A percentile compares a stretch with the other conserved stretches of the same genome.
Evolutionary conservation across 805 yeast species (phyloP).

Genomic region (Hanseniaspora lindneri): DNA sequence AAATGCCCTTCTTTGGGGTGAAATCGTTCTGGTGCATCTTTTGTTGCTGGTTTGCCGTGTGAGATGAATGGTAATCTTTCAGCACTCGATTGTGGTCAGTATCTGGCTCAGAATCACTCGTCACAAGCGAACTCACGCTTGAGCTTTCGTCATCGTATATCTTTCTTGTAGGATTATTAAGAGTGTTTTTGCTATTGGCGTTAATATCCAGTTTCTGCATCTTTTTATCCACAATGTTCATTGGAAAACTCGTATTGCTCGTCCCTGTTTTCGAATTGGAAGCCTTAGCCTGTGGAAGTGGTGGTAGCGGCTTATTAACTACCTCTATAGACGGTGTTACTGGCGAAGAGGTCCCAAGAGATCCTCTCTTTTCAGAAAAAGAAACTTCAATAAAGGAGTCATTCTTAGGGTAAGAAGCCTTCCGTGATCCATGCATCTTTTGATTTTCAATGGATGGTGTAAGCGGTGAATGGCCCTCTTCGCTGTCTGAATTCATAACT

Average conservation of each 20-base stretch:
- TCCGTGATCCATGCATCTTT: not conserved
- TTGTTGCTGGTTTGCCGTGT: not conserved
- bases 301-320: slow-evolving; percentile 34
- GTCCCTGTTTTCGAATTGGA: no score
- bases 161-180: not conserved
- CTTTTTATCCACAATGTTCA: slow-evolving; percentile 2
- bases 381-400: not conserved
- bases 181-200: not conserved
- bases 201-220: slow-evolving; percentile 8
- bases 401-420: not conserved
- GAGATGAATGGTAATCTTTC: not conserved
- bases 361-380: not conserved
- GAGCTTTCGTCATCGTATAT: slow-evolving; percentile 8
- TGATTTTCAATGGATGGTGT: not conserved
- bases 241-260: not conserved
- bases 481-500: not conserved
- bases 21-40: not conserved
- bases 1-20: not conserved
- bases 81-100: not conserved
- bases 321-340: slow-evolving; percentile 12
- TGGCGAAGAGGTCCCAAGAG: slow-evolving; percentile 1
- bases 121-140: slow-evolving; percentile 7
- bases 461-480: not conserved
- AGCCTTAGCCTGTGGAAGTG: no score
- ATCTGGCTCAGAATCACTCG: slow-evolving; percentile 12